Base-by-base conservation (phyloP, 768 basidiomycete species). In the Mycena olivaceomarginata region DNA sequence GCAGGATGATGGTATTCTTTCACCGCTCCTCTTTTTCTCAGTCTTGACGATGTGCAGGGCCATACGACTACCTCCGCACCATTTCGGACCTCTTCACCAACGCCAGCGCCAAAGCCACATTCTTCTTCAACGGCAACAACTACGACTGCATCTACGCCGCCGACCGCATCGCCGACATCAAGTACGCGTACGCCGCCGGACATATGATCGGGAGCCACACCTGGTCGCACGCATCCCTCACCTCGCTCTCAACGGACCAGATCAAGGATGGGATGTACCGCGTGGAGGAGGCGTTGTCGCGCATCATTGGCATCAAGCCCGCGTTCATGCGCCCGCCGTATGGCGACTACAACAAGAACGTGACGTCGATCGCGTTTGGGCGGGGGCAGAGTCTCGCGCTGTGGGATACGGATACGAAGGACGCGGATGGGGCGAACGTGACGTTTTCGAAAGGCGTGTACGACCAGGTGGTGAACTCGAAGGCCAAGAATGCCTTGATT, bases 301-400 rank as follows among this genome's bases (percentile, higher is more conserved):
- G 40, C 40, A 88, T 88, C 60, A 78, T 83, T 15, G 88, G 88
- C 40, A 84, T 84, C 41, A 75, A 78, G 20, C 85, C 85, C 20
- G 87, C 87, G 13, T 86, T 86, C 78, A 85, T 87, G 84, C 85
- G 88, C 41, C 87, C 78, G 84, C 86, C 89, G 16, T 90, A 84
- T 74, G 89, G 89, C 0, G 81, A 83, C 64, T 87, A 85, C 82
- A 89, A 89, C 72, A 76, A 86, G 63, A 75, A 83, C 25, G 88
- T 89, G 16, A 80, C 79, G 1, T 68, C 83, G 6, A 86, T 85
- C 9, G 83, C 25, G 25, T 81, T 78, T 11, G 59, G 37, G 15
- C 85, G 84, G 10, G 85, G 84, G 0, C 85, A 87, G 68, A 74
- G 77, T 5, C 77, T 87, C 20, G 85, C 82, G 16, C 80, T 80